Evolutionary conservation across 225 moss, liverwort and hornwort species (phyloP).

Genomic region (Takakia lepidozioides): DNA sequence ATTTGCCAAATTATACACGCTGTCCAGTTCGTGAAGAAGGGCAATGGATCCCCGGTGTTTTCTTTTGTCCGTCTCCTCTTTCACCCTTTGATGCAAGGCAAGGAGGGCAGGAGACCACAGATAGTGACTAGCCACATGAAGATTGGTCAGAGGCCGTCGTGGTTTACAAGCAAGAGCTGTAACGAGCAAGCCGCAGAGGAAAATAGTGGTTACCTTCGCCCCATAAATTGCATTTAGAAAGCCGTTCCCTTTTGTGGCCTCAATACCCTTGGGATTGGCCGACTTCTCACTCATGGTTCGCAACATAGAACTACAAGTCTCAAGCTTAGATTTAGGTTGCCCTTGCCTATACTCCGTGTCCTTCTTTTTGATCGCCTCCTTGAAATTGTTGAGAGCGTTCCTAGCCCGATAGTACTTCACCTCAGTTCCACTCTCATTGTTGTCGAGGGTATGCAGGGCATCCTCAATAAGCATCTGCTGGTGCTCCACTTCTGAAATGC

Average conservation of each 20-base stretch:
- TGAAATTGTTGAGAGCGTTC: constrained; percentile 25
- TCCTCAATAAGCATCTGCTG: constrained; percentile 36
- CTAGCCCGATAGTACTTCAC: constrained; percentile 25
- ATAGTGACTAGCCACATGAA: constrained; percentile 24
- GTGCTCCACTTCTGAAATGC: constrained; percentile 25
- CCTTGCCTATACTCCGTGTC: constrained; percentile 27
- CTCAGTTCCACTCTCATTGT: constrained; percentile 14
- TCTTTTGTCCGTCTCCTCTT: constrained; percentile 38
- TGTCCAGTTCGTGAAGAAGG: constrained; percentile 36
- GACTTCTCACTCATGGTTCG: constrained; percentile 38
- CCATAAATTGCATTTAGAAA: constrained; percentile 38
- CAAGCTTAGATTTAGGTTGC: constrained; percentile 26
- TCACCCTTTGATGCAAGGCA: constrained; percentile 27
- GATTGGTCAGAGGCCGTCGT: constrained; percentile 17
- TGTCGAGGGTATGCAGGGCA: constrained; percentile 23
- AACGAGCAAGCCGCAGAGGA: constrained; percentile 31
- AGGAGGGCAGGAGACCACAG: constrained; percentile 25
- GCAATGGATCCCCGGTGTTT: constrained; percentile 25
- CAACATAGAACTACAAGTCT: constrained; percentile 42
- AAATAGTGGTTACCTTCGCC: constrained; percentile 36
- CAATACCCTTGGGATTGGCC: constrained; percentile 20
- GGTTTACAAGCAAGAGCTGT: constrained; percentile 35
- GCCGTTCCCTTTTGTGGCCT: constrained; percentile 30
- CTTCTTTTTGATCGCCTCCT: constrained; percentile 29
- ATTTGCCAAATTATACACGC: constrained; percentile 24